Evolutionary conservation across 768 basidiomycete genomes (phyloP).

Genomic region (Boletus speciosus): DNA sequence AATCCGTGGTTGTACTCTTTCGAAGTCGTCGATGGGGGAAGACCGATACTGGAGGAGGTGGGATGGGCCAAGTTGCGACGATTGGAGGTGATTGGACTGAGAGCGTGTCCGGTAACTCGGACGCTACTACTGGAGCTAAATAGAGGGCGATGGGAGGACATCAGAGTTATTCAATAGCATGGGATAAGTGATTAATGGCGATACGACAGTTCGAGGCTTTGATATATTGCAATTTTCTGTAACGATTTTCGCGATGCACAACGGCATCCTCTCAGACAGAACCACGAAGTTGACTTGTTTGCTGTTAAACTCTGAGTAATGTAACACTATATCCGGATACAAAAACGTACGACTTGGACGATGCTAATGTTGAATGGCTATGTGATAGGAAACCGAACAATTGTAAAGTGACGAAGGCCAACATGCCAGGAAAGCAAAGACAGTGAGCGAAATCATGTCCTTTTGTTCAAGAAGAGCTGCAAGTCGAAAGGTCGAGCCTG

Average conservation of each 20-base stretch:
- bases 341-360: constrained; percentile 10
- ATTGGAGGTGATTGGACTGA: constrained; percentile 53
- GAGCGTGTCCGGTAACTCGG: constrained; percentile 47
- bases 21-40: constrained; percentile 5
- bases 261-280: neutral
- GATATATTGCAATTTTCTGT: neutral
- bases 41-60: constrained; percentile 44
- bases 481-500: constrained; percentile 54
- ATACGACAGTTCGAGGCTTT: neutral
- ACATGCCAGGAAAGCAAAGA: neutral
- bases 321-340: constrained; percentile 21
- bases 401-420: neutral
- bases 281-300: neutral
- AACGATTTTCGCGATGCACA: neutral
- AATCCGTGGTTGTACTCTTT: constrained; percentile 43
- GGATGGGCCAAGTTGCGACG: constrained; percentile 57
- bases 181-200: neutral
- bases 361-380: constrained; percentile 13
- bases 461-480: constrained; percentile 47
- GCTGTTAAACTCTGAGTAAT: constrained; percentile 28
- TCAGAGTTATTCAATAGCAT: constrained; percentile 44
- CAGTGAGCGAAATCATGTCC: constrained; percentile 34
- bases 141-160: constrained; percentile 62
- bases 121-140: constrained; percentile 49
- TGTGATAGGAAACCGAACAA: constrained; percentile 8